Evolutionary conservation across 108 stramenopile genomes (phyloP), one percentile per base, ranked within the genome.

Genomic region (Cylindrotheca closterium): DNA sequence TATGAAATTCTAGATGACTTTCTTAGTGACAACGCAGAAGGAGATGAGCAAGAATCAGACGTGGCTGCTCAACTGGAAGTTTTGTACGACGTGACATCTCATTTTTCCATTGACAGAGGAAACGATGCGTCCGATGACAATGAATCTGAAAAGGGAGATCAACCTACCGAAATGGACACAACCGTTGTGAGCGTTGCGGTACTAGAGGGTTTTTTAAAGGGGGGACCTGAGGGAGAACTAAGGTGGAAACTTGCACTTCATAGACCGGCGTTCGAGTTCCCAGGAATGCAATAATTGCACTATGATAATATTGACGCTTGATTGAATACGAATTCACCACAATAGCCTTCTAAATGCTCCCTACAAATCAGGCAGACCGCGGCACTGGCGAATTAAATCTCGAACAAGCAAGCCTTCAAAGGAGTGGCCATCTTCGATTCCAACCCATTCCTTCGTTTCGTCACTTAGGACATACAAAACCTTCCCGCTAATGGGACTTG

Each of bases 371-470:
- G 92, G 92, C 34, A 90, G 68, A 34, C 92, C 92, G 58, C 81
- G 78, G 59, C 85, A 86, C 31, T 93, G 87, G 3, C 87, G 78
- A 47, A 88, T 86, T 51, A 87, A 79, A 75, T 93, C 92, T 60
- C 92, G 62, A 1, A 87, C 87, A 18, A 93, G 61, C 70, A 93
- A 77, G 15, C 92, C 92, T 55, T 89, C 75, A 51, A 89, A 71
- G 0, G 62, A 51, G 75, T 93, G 88, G 0, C 84, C 88, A 68
- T 93, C 92, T 7, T 80, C 81, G 29, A 49, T 66, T 17, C 83
- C 78, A 10, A 86, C 70, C 88, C 88, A 93, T 62, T 90, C 82
- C 37, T 71, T 59, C 7, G 80, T 85, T 1, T 51, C 23, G n/a
- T 51, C 63, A 58, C 81, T 75, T 22, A 85, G 68, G 18, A 86